Evolutionary conservation across 2,329 filamentous ascomycete genomes (phyloP).

Genomic region (Harringtonia lauricola): DNA sequence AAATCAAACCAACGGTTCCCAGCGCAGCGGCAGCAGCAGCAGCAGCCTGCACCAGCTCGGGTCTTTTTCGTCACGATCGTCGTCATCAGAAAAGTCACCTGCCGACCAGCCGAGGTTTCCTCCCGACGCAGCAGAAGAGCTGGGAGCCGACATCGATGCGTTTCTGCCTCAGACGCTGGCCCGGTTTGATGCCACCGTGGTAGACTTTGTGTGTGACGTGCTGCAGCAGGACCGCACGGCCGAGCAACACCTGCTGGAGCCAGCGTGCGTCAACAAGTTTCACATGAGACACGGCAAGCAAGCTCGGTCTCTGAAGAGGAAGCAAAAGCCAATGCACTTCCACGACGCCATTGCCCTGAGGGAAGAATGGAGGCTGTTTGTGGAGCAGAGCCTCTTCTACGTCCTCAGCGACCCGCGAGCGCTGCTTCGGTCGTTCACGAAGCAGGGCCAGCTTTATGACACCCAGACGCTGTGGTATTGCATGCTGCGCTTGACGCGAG

Average conservation of each 20-base stretch:
- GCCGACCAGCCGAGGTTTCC: slow-evolving; percentile 10
- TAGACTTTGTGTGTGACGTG: slow-evolving; percentile 51
- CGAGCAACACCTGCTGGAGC: slow-evolving; percentile 37
- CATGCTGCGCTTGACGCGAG: slow-evolving; percentile 47
- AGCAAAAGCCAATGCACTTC: slow-evolving; percentile 10
- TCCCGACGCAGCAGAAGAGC: slow-evolving; percentile 5
- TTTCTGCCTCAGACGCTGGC: slow-evolving; percentile 47
- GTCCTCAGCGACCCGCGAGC: slow-evolving; percentile 47
- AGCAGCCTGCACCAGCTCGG: slow-evolving; percentile 10
- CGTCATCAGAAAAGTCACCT: slow-evolving; percentile 13
- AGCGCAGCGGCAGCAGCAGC: slow-evolving; percentile 11
- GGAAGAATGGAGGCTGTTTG: slow-evolving; percentile 47
- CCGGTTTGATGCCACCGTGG: slow-evolving; percentile 39
- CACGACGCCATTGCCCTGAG: slow-evolving; percentile 19
- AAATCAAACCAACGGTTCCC: slow-evolving; percentile 10
- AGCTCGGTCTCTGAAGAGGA: slow-evolving; percentile 23
- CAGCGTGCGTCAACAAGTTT: slow-evolving; percentile 20
- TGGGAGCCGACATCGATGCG: slow-evolving; percentile 18
- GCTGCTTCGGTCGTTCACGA: slow-evolving; percentile 45
- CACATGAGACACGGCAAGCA: slow-evolving; percentile 17
- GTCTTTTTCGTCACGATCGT: slow-evolving; percentile 9
- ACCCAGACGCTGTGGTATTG: slow-evolving; percentile 53
- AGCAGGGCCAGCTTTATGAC: slow-evolving; percentile 40
- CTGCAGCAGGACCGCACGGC: slow-evolving; percentile 43
- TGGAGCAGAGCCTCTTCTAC: slow-evolving; percentile 54